phyloP scores from a whole-genome alignment of 2,329 filamentous ascomycete genomes.

The Arthrobotrys musiformis region DNA sequence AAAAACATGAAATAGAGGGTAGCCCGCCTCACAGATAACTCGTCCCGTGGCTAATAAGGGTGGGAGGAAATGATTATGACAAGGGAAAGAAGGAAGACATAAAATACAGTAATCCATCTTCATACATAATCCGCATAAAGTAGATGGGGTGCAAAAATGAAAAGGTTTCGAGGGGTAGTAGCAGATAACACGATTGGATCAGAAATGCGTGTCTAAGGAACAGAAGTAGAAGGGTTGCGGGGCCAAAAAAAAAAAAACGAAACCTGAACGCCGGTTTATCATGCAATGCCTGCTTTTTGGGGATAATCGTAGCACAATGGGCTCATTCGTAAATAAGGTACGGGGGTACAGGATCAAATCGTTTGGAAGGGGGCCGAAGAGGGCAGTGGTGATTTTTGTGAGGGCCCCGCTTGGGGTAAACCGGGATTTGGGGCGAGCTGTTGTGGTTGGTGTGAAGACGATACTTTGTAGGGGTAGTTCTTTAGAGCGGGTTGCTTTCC shows the following conservation, averaged over 20 bases:
- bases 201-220: too few relatives aligned
- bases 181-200: too few relatives aligned
- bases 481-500: too few relatives aligned
- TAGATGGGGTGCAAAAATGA: too few relatives aligned
- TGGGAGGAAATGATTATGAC: too few relatives aligned
- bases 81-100: neutral
- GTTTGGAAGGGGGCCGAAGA: neutral
- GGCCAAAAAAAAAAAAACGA: neutral
- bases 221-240: neutral
- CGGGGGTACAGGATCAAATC: neutral
- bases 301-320: neutral
- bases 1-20: too few relatives aligned
- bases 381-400: neutral
- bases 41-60: too few relatives aligned
- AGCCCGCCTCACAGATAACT: too few relatives aligned
- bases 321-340: neutral
- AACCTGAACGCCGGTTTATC: constrained; percentile 25
- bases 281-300: constrained; percentile 29
- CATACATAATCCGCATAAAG: neutral
- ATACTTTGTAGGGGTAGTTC: too few relatives aligned
- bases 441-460: too few relatives aligned
- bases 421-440: too few relatives aligned
- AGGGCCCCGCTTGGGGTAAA: neutral
- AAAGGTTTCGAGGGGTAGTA: too few relatives aligned
- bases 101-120: neutral